Percentiles rank a stretch among this genome's conserved stretches.
phyloP scores from a whole-genome alignment of 306 rosid genomes.

The Comarum palustre region DNA sequence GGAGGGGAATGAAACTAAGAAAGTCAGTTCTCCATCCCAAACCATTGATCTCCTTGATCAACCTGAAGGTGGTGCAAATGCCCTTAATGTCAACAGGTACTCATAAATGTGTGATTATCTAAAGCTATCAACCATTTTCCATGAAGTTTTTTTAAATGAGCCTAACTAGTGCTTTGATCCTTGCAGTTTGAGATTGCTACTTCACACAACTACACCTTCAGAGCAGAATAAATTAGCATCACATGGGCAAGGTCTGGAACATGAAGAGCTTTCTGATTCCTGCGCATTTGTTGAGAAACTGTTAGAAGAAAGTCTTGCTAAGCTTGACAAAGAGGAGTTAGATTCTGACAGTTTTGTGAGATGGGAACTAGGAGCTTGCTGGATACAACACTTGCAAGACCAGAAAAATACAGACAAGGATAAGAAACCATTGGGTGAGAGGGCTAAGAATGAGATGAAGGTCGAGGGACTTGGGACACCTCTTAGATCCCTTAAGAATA shows the following conservation, averaged over 20 bases:
- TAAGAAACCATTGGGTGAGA: slow-evolving; percentile 64
- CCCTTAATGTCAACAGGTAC: slow-evolving; percentile 89
- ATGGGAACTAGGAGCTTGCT: slow-evolving; percentile 99
- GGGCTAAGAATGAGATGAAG: slow-evolving; percentile 78
- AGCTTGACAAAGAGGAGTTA: slow-evolving; percentile 71
- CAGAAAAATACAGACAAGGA: slow-evolving; percentile 80
- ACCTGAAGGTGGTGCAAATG: slow-evolving; percentile 93
- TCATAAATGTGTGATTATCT: slow-evolving; percentile 11
- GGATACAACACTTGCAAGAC: slow-evolving; percentile 99
- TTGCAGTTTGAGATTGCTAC: slow-evolving; percentile 79
- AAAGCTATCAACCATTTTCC: background rate
- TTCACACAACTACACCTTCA: slow-evolving; percentile 57
- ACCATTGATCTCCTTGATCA: slow-evolving; percentile 66
- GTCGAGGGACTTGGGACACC: slow-evolving; percentile 97
- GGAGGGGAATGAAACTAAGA: slow-evolving; percentile 48
- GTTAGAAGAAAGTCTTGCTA: slow-evolving; percentile 62
- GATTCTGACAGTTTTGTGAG: slow-evolving; percentile 60
- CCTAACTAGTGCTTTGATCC: slow-evolving; percentile 31
- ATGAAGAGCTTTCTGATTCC: slow-evolving; percentile 55
- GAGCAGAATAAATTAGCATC: slow-evolving; percentile 52
- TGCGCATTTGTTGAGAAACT: slow-evolving; percentile 60
- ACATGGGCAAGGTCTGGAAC: slow-evolving; percentile 45
- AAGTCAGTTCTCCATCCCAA: slow-evolving; percentile 45
- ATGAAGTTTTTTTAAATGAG: background rate
- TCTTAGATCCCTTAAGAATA: slow-evolving; percentile 81